Base-by-base conservation (phyloP, 148 eudicot genomes). In the Persicaria tinctoria region DNA sequence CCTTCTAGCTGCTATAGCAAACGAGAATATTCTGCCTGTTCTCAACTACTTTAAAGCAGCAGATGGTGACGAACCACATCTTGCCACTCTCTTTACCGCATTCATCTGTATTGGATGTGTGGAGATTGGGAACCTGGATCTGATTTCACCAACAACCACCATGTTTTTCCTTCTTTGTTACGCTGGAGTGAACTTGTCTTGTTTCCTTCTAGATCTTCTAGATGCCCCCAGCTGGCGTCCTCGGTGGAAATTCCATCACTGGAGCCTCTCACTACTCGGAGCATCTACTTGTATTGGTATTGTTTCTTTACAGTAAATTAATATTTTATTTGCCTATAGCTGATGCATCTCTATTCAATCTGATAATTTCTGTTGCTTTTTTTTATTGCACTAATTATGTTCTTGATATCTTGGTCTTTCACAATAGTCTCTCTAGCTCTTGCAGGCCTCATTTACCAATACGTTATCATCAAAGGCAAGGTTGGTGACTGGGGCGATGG, bases 401-500 rank as follows among this genome's bases (percentile, higher is more conserved):
- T 95, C 86, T 82, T 95, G 79, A 95, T 95, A 71, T 95, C 99
- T 38, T 95, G 99, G 99, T 79, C 94, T 49, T 95, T 95, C 85
- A 92, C 99, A 11, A 86, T 95, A 85, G 85, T 95, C 75, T 89
- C 99, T 78, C 82, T 95, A 64, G 99, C 99, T 73, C 90, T 95
- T 60, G 99, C 96, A n/a, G 89, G 94, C 78, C 97, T 95, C 82
- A 92, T 95, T 69, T 95, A 95, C 82, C 86, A 95, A 76, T 95
- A 95, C 74, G 99, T 95, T 75, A 86, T 93, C 82, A 72, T 95
- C 72, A 95, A 92, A 82, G 99, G 99, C 60, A 95, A 95, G 83
- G 97, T 97, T 76, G 99, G 99, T 53, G 99, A 95, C 80, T 95
- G 99, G 99, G 99, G 99, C 38, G 99, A 95, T 83, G 99, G 99